These are phyloP conservation scores for Porcisia deanei DNA, from an alignment of 208 protist genomes.

Conservation along the genomic window DNA sequence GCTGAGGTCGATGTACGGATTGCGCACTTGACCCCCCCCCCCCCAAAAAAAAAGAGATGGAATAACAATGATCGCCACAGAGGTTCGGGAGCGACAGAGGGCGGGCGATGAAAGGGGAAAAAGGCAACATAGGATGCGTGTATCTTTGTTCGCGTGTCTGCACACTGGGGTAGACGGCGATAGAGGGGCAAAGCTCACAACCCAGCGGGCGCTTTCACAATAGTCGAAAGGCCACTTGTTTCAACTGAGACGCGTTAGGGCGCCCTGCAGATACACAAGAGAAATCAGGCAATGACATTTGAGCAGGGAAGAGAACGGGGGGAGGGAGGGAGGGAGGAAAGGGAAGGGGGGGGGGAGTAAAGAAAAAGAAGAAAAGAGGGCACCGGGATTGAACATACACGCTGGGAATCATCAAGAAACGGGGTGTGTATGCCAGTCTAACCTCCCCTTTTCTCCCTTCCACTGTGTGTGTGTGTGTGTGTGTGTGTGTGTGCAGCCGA, in stretches of 20 bases:
- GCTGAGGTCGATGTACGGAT: neutral
- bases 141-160: neutral
- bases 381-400: too few relatives aligned
- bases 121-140: neutral
- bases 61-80: neutral
- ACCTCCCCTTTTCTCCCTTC: too few relatives aligned
- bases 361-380: neutral
- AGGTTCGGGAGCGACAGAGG: neutral
- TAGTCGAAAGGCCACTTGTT: neutral
- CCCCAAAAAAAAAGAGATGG: neutral
- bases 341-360: neutral
- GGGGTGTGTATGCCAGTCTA: neutral
- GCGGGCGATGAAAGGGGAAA: neutral
- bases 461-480: too few relatives aligned
- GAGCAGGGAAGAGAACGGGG: neutral
- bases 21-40: neutral
- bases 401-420: neutral
- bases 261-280: neutral
- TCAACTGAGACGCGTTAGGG: neutral
- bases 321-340: neutral
- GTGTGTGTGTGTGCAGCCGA: neutral
- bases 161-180: neutral
- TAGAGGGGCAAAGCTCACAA: neutral
- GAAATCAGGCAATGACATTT: neutral
- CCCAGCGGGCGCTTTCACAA: neutral